A percentile compares a stretch with the other conserved stretches of the same genome.
These are phyloP conservation scores for Jackrogersella multiformis DNA, from an alignment of 495 filamentous ascomycete species.

Conservation along the genomic window DNA sequence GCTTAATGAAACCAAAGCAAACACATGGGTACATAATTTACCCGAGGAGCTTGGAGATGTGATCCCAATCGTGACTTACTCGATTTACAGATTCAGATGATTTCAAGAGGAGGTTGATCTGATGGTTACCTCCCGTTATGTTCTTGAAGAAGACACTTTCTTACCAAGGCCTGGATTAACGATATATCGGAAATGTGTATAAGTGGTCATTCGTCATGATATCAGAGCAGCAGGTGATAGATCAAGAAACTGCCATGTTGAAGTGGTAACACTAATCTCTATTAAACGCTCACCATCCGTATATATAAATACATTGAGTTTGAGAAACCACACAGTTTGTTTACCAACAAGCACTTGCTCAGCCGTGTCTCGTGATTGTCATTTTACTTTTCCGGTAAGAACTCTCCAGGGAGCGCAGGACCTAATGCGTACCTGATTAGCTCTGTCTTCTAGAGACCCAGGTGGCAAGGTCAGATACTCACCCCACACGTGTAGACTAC, in stretches of 20 bases:
- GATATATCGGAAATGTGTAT: no score
- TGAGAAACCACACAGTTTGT: neutral
- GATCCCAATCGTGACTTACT: no score
- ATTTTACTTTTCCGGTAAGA: conserved; percentile 27
- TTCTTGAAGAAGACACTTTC: no score
- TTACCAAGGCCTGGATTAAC: no score
- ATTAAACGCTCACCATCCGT: conserved; percentile 9
- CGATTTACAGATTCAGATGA: no score
- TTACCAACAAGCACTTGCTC: neutral
- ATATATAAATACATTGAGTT: conserved; percentile 24
- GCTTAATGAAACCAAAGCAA: no score
- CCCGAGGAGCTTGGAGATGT: no score
- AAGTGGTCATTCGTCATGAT: no score
- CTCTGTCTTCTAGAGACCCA: neutral
- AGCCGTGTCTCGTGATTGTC: neutral
- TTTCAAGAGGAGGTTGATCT: no score
- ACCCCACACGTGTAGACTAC: conserved; percentile 63
- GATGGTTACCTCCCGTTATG: no score
- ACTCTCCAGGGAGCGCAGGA: conserved; percentile 38
- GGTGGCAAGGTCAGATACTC: conserved; percentile 19
- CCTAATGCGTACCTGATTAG: conserved; percentile 27
- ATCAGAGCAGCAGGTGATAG: no score
- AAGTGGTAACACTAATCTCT: neutral
- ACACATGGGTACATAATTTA: no score
- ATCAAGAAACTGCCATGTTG: neutral